These are phyloP conservation scores for Gossypium anomalum DNA, from an alignment of 345 rosid genomes.

Conservation along the genomic window DNA sequence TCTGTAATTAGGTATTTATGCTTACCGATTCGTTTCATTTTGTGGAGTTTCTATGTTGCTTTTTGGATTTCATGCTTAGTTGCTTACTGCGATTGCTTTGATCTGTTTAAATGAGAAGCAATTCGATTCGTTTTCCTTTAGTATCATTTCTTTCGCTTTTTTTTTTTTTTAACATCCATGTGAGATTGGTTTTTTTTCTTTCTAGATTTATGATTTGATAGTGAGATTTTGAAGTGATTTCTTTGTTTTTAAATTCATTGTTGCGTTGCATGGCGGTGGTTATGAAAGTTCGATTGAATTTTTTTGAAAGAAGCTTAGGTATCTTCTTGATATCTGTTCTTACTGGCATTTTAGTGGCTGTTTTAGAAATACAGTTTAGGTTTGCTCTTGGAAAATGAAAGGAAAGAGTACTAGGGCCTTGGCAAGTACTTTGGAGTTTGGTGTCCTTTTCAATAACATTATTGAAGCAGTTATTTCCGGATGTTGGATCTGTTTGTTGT, in stretches of 20 bases:
- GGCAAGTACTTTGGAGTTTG: not conserved
- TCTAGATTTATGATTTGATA: not conserved
- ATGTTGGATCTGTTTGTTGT: not conserved
- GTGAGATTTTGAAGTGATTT: not conserved
- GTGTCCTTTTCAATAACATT: not conserved
- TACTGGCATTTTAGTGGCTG: not conserved
- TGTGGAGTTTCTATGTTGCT: not conserved
- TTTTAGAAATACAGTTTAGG: not conserved
- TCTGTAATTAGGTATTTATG: not conserved
- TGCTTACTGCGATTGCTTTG: slow-evolving; percentile 14
- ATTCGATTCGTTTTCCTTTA: not conserved
- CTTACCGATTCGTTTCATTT: not conserved
- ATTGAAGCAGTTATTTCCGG: not conserved
- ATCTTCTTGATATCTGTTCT: not conserved
- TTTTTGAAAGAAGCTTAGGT: not conserved
- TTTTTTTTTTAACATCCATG: too few species aligned
- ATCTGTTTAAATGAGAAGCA: slow-evolving; percentile 14
- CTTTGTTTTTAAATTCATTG: not conserved
- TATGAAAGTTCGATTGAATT: not conserved
- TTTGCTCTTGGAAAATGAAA: not conserved
- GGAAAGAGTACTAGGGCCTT: not conserved
- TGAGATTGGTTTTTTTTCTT: too few species aligned
- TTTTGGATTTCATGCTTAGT: slow-evolving; percentile 3
- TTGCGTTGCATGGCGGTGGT: not conserved
- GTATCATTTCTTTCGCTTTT: too few species aligned